phyloP scores from a whole-genome alignment of 441 rosid genomes.

The Eruca vesicaria region DNA sequence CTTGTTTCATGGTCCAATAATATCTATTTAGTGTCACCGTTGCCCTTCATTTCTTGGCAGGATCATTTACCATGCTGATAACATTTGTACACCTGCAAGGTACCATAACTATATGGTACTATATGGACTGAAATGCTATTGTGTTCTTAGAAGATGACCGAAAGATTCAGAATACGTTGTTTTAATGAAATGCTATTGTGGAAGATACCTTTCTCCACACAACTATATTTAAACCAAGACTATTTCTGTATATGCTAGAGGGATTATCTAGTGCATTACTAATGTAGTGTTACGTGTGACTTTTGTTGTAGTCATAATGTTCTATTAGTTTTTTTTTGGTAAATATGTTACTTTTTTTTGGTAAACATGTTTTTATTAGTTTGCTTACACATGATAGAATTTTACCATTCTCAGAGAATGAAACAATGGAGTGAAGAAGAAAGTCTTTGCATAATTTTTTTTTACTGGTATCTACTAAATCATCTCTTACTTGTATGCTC shows the following conservation, averaged over 20 bases:
- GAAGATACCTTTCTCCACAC: too few species aligned
- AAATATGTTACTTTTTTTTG: too few species aligned
- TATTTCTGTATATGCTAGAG: background rate
- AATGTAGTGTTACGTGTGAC: background rate
- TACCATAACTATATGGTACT: constrained; percentile 5
- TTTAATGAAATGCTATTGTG: background rate
- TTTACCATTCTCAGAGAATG: constrained; percentile 14
- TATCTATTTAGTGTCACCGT: constrained; percentile 44
- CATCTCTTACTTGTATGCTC: background rate
- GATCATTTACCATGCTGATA: constrained; percentile 11
- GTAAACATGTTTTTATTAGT: background rate
- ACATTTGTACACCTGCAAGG: constrained; percentile 4
- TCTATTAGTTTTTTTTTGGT: too few species aligned
- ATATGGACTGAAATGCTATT: too few species aligned
- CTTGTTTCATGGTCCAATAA: constrained; percentile 22
- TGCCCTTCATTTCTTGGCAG: constrained; percentile 53
- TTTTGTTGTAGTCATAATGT: background rate
- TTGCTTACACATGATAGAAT: constrained; percentile 7
- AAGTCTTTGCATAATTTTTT: constrained; percentile 16
- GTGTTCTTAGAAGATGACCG: constrained; percentile 4
- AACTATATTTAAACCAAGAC: too few species aligned
- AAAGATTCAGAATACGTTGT: background rate
- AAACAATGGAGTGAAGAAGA: constrained; percentile 4
- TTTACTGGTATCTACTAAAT: too few species aligned
- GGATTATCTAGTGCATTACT: background rate